Base-by-base conservation (phyloP, 2,329 filamentous ascomycete species). In the Zymoseptoria crescenta region DNA sequence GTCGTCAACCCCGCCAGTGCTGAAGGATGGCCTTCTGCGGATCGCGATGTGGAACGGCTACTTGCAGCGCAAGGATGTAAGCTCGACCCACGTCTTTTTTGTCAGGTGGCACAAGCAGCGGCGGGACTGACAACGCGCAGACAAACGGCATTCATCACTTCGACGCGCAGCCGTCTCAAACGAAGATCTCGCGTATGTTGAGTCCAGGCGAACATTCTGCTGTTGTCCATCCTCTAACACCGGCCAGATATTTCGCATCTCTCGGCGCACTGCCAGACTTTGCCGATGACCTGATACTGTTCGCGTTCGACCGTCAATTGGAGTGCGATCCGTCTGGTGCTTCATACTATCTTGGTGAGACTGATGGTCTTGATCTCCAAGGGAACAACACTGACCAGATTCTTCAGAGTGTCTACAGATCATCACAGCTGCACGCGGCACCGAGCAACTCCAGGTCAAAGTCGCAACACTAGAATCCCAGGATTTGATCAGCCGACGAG, bases 191-290 rank as follows among this genome's bases (percentile, higher is more conserved):
- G 62, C 64, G 68, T 69, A 59, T 35, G 60, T 64, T 4, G 49
- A 51, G 51, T 52, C 41, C 21, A 13, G 13, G 16, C 35, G 35
- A 16, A 4, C 6, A 41, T 41, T 19, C 54, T 21, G 50, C 45
- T 13, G 5, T 19, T 16, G 28, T 20, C 19, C 45, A 56, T 49
- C 54, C 49, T 58, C 50, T 21, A 13, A 20, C 24, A 35, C 24
- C 28, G 48, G 48, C 20, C 64, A 71, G 63, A 67, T 79, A 78
- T 49, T 77, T 80, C 64, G 82, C 83, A 54, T 82, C 83, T 62
- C 75, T 90, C 21, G 87, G 87, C 21, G 79, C 80, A 13, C 70
- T 84, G 8, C 79, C 81, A 48, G 81, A 87, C 67, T 87, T 88
- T 70, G 79, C 82, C 4, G 83, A 88, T 66, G 68, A 74, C 1